phyloP scores from a whole-genome alignment of 1,284 basidiomycete genomes.

The Ceratorhiza oryzae-sativae region DNA sequence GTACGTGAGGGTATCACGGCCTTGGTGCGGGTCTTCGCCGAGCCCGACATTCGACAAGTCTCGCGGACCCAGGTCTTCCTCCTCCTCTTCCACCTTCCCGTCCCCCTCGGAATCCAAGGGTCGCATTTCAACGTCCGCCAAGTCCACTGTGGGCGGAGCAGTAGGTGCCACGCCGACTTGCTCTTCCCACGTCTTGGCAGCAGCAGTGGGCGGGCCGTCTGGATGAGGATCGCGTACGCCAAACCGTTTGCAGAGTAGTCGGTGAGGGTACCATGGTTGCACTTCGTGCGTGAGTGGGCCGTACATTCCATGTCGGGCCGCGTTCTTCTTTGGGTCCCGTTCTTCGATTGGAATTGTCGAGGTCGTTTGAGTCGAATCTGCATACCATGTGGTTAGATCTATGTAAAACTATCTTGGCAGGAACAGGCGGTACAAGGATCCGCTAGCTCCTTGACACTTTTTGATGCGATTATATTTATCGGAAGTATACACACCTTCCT shows the following conservation, averaged over 20 bases:
- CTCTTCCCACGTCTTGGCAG: conserved; percentile 42
- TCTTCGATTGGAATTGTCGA: conserved; percentile 38
- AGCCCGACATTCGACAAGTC: conserved; percentile 79
- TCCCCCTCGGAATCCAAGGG: conserved; percentile 29
- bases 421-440: too few species aligned
- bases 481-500: conserved; percentile 44
- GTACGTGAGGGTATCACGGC: conserved; percentile 85
- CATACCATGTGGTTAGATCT: neutral
- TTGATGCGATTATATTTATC: neutral
- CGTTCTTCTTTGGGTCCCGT: conserved; percentile 69
- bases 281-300: conserved; percentile 82
- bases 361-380: neutral
- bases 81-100: conserved; percentile 41
- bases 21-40: conserved; percentile 90
- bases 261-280: conserved; percentile 78
- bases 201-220: conserved; percentile 49
- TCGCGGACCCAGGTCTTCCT: conserved; percentile 52
- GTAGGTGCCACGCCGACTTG: conserved; percentile 36
- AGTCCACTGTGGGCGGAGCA: conserved; percentile 43
- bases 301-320: conserved; percentile 86
- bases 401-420: too few species aligned
- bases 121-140: conserved; percentile 44
- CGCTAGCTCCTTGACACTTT: too few species aligned
- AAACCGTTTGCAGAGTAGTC: conserved; percentile 92
- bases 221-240: conserved; percentile 86